These are phyloP conservation scores for Rhynchosporium secalis DNA, from an alignment of 2,329 filamentous ascomycete species.

Conservation along the genomic window DNA sequence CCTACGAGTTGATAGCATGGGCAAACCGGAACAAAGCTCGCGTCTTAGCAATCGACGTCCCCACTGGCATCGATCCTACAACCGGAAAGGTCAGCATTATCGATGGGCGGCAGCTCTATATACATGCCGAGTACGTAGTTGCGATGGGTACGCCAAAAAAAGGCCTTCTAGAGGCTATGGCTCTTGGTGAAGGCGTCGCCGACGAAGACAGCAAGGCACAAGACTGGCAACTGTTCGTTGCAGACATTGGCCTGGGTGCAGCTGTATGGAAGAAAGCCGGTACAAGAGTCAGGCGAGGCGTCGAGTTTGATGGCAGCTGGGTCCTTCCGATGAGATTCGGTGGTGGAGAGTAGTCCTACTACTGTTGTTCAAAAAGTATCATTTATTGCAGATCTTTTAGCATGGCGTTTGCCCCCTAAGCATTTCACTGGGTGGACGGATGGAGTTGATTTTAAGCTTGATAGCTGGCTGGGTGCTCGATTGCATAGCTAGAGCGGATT, in stretches of 20 bases:
- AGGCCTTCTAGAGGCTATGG: conserved; percentile 75
- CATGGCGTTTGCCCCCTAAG: conserved; percentile 18
- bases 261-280: conserved; percentile 84
- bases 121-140: conserved; percentile 80
- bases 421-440: neutral
- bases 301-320: conserved; percentile 89
- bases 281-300: conserved; percentile 75
- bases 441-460: neutral
- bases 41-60: conserved; percentile 85
- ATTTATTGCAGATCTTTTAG: conserved; percentile 17
- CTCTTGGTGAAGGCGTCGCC: conserved; percentile 33
- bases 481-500: conserved; percentile 9
- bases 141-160: conserved; percentile 84
- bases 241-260: conserved; percentile 81
- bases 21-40: conserved; percentile 83
- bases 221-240: conserved; percentile 78
- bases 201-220: conserved; percentile 38
- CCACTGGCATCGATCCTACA: conserved; percentile 81
- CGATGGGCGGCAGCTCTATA: conserved; percentile 76
- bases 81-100: conserved; percentile 65
- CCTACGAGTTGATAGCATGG: conserved; percentile 91
- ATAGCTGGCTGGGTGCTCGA: neutral
- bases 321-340: conserved; percentile 63
- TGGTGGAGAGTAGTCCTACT: conserved; percentile 20
- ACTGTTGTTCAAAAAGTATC: neutral